Percentiles rank a stretch among this genome's conserved stretches.
phyloP scores from a whole-genome alignment of 805 yeast species.

The Geotrichum ghanense region DNA sequence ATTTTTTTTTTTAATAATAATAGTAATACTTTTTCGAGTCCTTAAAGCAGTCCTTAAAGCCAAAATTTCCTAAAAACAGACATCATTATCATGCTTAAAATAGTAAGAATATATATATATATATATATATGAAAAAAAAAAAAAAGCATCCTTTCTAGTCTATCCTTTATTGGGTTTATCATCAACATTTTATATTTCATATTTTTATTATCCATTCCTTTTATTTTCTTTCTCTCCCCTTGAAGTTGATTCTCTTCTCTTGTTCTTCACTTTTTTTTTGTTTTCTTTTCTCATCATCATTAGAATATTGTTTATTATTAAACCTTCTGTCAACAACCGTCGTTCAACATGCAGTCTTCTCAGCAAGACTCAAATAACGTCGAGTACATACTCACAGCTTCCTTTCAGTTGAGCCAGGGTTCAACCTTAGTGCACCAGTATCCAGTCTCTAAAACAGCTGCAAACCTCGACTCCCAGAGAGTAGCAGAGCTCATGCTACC shows the following conservation, averaged over 20 bases:
- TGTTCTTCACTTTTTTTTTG: not conserved
- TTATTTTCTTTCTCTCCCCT: no score
- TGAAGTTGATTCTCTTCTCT: not conserved
- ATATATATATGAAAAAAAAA: no score
- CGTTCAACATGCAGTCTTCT: constrained; percentile 10
- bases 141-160: no score
- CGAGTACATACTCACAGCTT: constrained; percentile 55
- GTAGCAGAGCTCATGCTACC: constrained; percentile 51
- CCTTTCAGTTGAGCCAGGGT: constrained; percentile 70
- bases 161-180: no score
- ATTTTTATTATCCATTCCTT: no score
- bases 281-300: not conserved
- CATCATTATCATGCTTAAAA: no score
- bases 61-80: no score
- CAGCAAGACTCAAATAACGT: constrained; percentile 24
- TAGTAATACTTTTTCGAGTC: no score
- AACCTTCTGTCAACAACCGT: not conserved
- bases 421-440: constrained; percentile 51
- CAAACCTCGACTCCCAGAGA: constrained; percentile 15
- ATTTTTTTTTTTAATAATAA: no score
- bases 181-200: no score
- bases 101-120: no score
- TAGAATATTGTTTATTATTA: not conserved
- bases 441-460: constrained; percentile 27
- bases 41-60: no score